Evolutionary conservation across 2,329 filamentous ascomycete genomes (phyloP).

Genomic region (Ophiostoma fasciatum): DNA sequence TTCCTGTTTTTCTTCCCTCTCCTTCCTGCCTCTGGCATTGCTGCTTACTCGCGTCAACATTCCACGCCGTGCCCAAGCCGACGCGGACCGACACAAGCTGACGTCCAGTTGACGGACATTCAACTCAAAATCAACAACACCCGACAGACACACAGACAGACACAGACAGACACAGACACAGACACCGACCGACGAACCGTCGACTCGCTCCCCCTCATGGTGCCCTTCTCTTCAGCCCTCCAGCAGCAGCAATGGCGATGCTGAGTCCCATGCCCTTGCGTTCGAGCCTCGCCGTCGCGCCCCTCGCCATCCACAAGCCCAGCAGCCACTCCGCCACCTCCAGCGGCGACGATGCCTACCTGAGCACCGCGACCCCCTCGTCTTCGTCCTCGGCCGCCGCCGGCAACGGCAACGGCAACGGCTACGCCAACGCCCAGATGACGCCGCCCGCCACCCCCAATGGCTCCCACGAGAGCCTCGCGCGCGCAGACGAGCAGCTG

Average conservation of each 20-base stretch:
- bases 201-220: slow-evolving; percentile 8
- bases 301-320: slow-evolving; percentile 38
- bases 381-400: slow-evolving; percentile 26
- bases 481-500: slow-evolving; percentile 22
- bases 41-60: slow-evolving; percentile 2
- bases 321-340: slow-evolving; percentile 12
- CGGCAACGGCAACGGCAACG: slow-evolving; percentile 19
- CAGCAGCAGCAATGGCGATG: slow-evolving; percentile 30
- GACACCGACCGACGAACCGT: neutral
- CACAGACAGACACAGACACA: too few relatives aligned
- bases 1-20: neutral
- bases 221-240: slow-evolving; percentile 2
- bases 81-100: too few relatives aligned
- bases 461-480: slow-evolving; percentile 45
- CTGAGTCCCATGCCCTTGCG: slow-evolving; percentile 32
- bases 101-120: too few relatives aligned
- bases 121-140: neutral
- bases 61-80: too few relatives aligned
- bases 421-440: slow-evolving; percentile 44
- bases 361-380: slow-evolving; percentile 51
- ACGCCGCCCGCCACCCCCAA: slow-evolving; percentile 66
- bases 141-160: too few relatives aligned
- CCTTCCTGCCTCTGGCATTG: neutral
- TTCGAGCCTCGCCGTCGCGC: slow-evolving; percentile 47
- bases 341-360: slow-evolving; percentile 17